A percentile compares a stretch with the other conserved stretches of the same genome.
These are phyloP conservation scores for Phytopythium mirpurense DNA, from an alignment of 352 stramenopile genomes.

Conservation along the genomic window DNA sequence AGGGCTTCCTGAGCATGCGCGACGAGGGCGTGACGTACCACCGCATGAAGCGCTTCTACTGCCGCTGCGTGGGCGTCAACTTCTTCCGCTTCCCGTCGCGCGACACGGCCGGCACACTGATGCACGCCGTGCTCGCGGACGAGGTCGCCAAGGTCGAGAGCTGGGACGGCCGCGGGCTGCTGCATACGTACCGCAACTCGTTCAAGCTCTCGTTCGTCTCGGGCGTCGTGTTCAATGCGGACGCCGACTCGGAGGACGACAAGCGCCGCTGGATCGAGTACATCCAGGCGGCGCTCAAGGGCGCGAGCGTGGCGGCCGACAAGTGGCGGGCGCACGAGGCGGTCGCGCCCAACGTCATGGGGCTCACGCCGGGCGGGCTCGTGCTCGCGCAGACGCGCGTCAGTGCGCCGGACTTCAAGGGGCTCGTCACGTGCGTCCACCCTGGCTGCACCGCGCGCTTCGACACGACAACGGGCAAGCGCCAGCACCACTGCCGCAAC, in stretches of 20 bases:
- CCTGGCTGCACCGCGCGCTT: constrained; percentile 62
- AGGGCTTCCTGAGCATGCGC: constrained; percentile 75
- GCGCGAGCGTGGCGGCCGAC: constrained; percentile 22
- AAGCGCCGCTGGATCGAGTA: constrained; percentile 75
- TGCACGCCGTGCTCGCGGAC: constrained; percentile 58
- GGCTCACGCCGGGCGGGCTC: constrained; percentile 50
- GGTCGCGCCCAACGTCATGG: constrained; percentile 31
- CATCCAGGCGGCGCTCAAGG: constrained; percentile 57
- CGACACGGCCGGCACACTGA: constrained; percentile 48
- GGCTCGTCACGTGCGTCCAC: constrained; percentile 48
- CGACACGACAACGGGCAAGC: constrained; percentile 63
- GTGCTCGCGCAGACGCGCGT: constrained; percentile 56
- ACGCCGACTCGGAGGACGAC: constrained; percentile 77
- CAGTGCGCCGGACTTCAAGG: constrained; percentile 69
- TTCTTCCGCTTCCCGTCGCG: constrained; percentile 71
- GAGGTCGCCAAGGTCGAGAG: constrained; percentile 74
- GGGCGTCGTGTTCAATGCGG: constrained; percentile 69
- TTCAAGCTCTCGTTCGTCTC: constrained; percentile 82
- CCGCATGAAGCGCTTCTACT: constrained; percentile 85
- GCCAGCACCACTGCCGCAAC: constrained; percentile 81
- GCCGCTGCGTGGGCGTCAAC: constrained; percentile 72
- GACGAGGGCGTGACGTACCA: constrained; percentile 82
- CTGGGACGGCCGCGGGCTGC: constrained; percentile 81
- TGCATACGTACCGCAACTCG: constrained; percentile 79
- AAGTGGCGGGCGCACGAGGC: constrained; percentile 34